Conservation (phyloP, 1,284 basidiomycete species). For the Rhodotorula sp. region DNA sequence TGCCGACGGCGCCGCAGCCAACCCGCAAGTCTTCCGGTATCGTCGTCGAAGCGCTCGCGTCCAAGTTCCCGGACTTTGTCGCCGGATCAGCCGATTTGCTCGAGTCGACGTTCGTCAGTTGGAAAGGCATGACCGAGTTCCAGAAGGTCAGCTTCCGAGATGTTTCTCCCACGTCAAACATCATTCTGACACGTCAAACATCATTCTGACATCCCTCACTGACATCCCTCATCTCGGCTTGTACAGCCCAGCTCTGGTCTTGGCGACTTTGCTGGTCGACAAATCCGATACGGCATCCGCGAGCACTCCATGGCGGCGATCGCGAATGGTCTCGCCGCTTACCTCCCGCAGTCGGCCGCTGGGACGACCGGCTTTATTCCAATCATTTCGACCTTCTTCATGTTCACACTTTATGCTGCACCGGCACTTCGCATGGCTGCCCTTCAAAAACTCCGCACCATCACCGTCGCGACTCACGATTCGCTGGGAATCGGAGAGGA, state of each 20-base stretch:
- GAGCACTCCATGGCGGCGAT: conserved; percentile 91
- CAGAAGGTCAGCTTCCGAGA: conserved; percentile 63
- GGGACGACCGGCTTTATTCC: conserved; percentile 42
- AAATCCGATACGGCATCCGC: conserved; percentile 56
- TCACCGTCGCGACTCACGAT: conserved; percentile 74
- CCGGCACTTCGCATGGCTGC: conserved; percentile 90
- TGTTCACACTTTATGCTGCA: conserved; percentile 86
- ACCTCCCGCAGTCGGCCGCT: conserved; percentile 22
- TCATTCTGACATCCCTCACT: too few relatives aligned
- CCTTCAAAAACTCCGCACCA: conserved; percentile 81
- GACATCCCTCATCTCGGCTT: neutral
- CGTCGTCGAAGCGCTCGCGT: conserved; percentile 72
- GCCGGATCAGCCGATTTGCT: conserved; percentile 43
- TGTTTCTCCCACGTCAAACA: neutral
- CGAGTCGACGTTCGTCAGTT: conserved; percentile 58
- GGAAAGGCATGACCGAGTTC: conserved; percentile 80
- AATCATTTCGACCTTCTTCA: conserved; percentile 54
- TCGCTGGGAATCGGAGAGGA: conserved; percentile 67
- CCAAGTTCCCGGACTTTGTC: conserved; percentile 67
- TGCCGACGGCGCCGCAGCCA: conserved; percentile 83
- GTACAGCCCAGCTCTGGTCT: conserved; percentile 71
- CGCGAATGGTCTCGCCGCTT: conserved; percentile 56
- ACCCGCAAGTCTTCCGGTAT: conserved; percentile 92
- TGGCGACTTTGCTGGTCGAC: conserved; percentile 79
- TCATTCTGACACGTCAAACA: neutral